A percentile compares a stretch with the other conserved stretches of the same genome.
Conservation (phyloP, 768 basidiomycete genomes). For the Tephrocybe sp. region DNA sequence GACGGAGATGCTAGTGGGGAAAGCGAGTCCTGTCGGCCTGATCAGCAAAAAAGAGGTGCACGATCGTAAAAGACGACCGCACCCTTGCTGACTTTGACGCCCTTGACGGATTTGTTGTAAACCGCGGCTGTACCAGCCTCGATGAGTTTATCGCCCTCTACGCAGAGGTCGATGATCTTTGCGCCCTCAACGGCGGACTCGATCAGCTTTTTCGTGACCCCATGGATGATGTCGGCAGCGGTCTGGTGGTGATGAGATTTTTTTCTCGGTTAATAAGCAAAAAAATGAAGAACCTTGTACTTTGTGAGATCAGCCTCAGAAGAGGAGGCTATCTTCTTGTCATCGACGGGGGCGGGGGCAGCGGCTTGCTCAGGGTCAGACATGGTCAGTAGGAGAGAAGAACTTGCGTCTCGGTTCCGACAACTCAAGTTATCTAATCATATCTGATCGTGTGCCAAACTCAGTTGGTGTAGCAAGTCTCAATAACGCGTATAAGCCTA, state of each 20-base stretch:
- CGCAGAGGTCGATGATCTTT: constrained; percentile 85
- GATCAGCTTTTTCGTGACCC: constrained; percentile 83
- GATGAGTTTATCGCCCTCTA: constrained; percentile 91
- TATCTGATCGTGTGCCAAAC: constrained; percentile 12
- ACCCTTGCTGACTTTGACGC: constrained; percentile 88
- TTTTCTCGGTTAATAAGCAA: constrained; percentile 5
- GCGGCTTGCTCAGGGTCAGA: constrained; percentile 55
- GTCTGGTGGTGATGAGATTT: constrained; percentile 41
- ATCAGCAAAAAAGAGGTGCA: constrained; percentile 4
- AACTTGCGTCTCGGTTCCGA: constrained; percentile 9
- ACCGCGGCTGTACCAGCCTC: constrained; percentile 81
- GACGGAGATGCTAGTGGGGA: constrained; percentile 91
- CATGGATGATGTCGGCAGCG: constrained; percentile 89
- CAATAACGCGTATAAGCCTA: too few relatives aligned
- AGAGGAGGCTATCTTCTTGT: constrained; percentile 53
- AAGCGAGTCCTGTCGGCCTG: constrained; percentile 68
- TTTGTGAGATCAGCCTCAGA: constrained; percentile 79
- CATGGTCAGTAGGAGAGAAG: constrained; percentile 40
- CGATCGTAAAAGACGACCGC: constrained; percentile 12
- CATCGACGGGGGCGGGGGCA: constrained; percentile 32
- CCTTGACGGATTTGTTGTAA: constrained; percentile 89
- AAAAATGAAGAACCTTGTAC: constrained; percentile 61
- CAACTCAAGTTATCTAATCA: constrained; percentile 17
- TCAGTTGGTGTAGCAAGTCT: too few relatives aligned
- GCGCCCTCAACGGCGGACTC: constrained; percentile 76